phyloP scores from a whole-genome alignment of 1,139 yeast genomes.

The Yamadazyma taylorii region DNA sequence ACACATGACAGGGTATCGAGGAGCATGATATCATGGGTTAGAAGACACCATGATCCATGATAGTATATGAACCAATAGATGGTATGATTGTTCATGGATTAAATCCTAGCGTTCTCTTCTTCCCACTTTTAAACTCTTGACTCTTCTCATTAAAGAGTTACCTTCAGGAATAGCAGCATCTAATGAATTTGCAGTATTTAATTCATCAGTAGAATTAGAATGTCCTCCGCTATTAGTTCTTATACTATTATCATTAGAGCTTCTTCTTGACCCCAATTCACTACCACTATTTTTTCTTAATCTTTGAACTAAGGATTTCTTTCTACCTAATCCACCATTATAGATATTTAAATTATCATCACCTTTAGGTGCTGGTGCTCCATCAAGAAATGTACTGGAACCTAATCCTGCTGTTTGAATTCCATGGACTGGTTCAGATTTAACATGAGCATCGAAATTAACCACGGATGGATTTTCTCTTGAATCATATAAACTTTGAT shows the following conservation, averaged over 20 bases:
- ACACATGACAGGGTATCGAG: background rate
- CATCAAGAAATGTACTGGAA: constrained; percentile 88
- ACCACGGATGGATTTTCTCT: constrained; percentile 54
- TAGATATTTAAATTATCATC: constrained; percentile 28
- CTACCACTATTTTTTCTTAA: constrained; percentile 49
- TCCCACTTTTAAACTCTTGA: constrained; percentile 82
- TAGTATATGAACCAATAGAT: too few relatives aligned
- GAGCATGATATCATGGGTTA: too few relatives aligned
- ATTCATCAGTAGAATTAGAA: constrained; percentile 14
- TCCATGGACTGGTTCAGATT: constrained; percentile 80
- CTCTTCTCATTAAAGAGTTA: constrained; percentile 70
- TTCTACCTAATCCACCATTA: constrained; percentile 55
- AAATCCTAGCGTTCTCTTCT: constrained; percentile 28
- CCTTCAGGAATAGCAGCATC: constrained; percentile 34
- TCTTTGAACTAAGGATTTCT: constrained; percentile 74
- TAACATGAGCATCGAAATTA: constrained; percentile 69
- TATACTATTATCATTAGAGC: constrained; percentile 29
- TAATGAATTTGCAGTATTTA: constrained; percentile 12
- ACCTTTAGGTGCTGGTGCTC: constrained; percentile 83
- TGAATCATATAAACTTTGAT: constrained; percentile 29
- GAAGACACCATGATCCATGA: too few relatives aligned
- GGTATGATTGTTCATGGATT: too few relatives aligned
- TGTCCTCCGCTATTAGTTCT: constrained; percentile 22
- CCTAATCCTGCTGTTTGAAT: constrained; percentile 85
- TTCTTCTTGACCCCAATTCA: constrained; percentile 34